Evolutionary conservation across 371 early-diverging fungal genomes (phyloP), one percentile per base, ranked within the genome.

Genomic region (Apophysomyces elegans): DNA sequence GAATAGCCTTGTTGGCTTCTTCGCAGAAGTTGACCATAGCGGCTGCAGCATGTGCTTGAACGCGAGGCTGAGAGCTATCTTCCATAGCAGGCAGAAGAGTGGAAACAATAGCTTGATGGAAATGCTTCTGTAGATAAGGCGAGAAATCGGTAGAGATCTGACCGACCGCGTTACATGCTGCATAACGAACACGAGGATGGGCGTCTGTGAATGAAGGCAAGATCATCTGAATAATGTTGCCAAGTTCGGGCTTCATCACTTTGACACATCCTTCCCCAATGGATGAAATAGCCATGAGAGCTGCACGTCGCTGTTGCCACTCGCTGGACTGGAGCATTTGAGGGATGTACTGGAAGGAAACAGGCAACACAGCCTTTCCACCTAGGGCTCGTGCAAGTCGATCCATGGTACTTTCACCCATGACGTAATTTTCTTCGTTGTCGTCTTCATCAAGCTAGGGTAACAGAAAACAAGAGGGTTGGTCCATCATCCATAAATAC

Each of bases 11-110:
- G 72, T 91, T 87, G 21, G 91, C 87, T 62, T 89, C 90, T 73
- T 97, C 98, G 74, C 92, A 90, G 71, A 98, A 95, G 86, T 99
- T 99, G 70, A 98, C 96, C 82, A 97, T 83, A 1, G 98, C 98
- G 18, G 96, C 96, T 7, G 98, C 98, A 37, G 95, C 95, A 62
- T 97, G 97, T 37, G 97, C 90, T 73, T 96, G 96, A 35, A 99
- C 96, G 66, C 97, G 90, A 32, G 93, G 92, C 69, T 80, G 78
- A 7, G 77, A 62, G 37, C 73, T 66, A 60, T 95, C 95, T 60
- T 91, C 94, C 95, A 99, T 92, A 61, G 91, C 86, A n/a, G 95
- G 91, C 26, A 97, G 82, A 45, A 99, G 83, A 59, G 86, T 80
- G 50, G 88, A 76, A 35, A 98, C 79, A n/a, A 97, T 84, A 32